Base-by-base conservation (phyloP, 2,329 filamentous ascomycete genomes). In the Colletotrichum sp. region DNA sequence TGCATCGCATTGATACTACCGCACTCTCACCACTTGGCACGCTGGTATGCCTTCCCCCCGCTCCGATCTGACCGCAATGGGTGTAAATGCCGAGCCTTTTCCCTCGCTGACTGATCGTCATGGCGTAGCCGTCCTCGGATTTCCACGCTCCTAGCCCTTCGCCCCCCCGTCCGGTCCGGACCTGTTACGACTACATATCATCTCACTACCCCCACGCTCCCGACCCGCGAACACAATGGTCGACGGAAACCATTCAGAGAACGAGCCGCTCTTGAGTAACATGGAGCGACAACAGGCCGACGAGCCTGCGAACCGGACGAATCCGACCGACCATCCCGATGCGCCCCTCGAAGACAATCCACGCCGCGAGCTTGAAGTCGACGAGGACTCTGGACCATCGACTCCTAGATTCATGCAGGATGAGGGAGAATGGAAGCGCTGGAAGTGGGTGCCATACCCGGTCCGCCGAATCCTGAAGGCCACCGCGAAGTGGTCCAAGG, bases 341-440 rank as follows among this genome's bases (percentile, higher is more conserved):
- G 85, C 85, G 65, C 86, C 87, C n/a, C 82, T 87, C 70, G 81
- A 81, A 60, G 80, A 75, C 24, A 79, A 81, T 69, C 80, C 80
- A 61, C 82, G 81, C 24, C 84, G 90, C 78, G 86, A 89, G 78
- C 83, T 91, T 78, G 88, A 87, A 76, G 82, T 86, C 66, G 86
- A 84, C 69, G 82, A 87, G 73, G 84, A 86, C 78, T 82, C 82
- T 67, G 81, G 81, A 43, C 83, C 86, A 43, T 87, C 90, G 9
- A 90, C 89, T n/a, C 91, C 91, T 72, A 90, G 90, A 74, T 92
- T 93, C 80, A 83, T 92, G 76, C 90, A 92, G 80, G 90, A 92
- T 71, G 87, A 91, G 77, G 79, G 81, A 48, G 75, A 84, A 4
- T 88, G 85, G 84, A 90, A 89, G 83, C 83, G 84, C 36, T 90